phyloP scores from a whole-genome alignment of 1,284 basidiomycete species.

The Heterobasidion parviporum region DNA sequence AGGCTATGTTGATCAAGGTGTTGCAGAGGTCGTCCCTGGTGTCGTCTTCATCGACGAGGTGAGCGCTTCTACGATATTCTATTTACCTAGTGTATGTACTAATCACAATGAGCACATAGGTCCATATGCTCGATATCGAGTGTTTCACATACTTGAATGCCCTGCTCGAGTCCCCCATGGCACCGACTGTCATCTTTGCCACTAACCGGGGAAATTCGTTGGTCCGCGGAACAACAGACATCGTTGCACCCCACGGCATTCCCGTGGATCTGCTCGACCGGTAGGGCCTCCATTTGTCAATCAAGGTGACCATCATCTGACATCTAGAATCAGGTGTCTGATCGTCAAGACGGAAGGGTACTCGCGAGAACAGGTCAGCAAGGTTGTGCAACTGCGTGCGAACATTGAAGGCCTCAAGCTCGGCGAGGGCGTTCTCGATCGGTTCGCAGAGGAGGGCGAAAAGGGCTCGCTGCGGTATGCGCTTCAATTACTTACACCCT shows the following conservation, averaged over 20 bases:
- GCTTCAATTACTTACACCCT: constrained; percentile 87
- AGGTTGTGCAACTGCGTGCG: constrained; percentile 82
- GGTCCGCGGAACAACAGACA: constrained; percentile 89
- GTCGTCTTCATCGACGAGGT: constrained; percentile 99
- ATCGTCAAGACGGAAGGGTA: constrained; percentile 93
- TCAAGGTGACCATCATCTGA: neutral
- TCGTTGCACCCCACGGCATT: constrained; percentile 89
- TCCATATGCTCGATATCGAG: constrained; percentile 99
- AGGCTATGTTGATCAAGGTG: constrained; percentile 95
- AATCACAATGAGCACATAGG: constrained; percentile 35
- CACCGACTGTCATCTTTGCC: constrained; percentile 94
- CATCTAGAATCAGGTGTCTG: constrained; percentile 58
- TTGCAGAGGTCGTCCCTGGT: constrained; percentile 95
- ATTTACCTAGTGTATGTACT: too few relatives aligned
- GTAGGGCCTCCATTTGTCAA: constrained; percentile 27
- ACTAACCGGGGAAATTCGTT: constrained; percentile 91
- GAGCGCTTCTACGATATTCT: constrained; percentile 14
- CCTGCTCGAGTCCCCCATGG: constrained; percentile 91
- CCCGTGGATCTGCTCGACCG: constrained; percentile 93
- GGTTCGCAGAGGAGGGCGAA: constrained; percentile 78
- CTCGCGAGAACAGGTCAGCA: constrained; percentile 77
- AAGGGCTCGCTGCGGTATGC: constrained; percentile 86
- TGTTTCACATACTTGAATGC: constrained; percentile 99
- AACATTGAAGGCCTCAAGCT: constrained; percentile 83
- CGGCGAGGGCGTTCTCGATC: constrained; percentile 71